phyloP scores from a whole-genome alignment of 1,284 basidiomycete genomes.

The Ceratobasidium sp. region DNA sequence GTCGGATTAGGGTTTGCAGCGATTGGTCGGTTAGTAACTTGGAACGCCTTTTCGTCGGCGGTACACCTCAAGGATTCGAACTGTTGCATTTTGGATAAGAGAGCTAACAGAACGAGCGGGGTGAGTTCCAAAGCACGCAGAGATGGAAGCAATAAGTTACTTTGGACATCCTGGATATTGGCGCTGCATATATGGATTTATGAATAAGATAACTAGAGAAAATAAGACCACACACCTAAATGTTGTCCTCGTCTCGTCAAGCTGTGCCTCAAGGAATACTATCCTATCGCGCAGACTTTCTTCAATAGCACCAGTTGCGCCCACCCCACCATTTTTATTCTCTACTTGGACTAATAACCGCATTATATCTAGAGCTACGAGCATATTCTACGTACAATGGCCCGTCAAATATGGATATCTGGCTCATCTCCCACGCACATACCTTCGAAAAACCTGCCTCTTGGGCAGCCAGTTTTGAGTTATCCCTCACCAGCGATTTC shows the following conservation, averaged over 20 bases:
- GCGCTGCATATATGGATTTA: too few relatives aligned
- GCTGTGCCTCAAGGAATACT: constrained; percentile 18
- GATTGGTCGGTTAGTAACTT: too few relatives aligned
- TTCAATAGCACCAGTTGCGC: constrained; percentile 18
- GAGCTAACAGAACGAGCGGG: too few relatives aligned
- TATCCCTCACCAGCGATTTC: not conserved
- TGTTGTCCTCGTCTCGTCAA: not conserved
- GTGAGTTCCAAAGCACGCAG: too few relatives aligned
- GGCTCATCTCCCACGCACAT: not conserved
- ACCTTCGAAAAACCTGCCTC: constrained; percentile 8
- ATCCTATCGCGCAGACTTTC: constrained; percentile 31
- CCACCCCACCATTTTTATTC: not conserved
- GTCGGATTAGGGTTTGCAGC: too few relatives aligned
- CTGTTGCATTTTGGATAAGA: too few relatives aligned
- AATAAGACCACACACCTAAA: too few relatives aligned
- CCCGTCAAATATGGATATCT: not conserved
- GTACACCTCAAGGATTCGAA: too few relatives aligned
- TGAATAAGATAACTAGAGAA: too few relatives aligned
- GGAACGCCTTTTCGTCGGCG: too few relatives aligned
- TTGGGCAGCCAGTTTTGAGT: not conserved
- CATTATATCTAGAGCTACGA: not conserved
- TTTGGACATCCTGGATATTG: too few relatives aligned
- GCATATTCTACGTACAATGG: not conserved
- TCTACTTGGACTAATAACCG: not conserved
- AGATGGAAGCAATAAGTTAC: too few relatives aligned